Evolutionary conservation across 176 grass and related monocot species (phyloP), one percentile per base, ranked within the genome.

Genomic region (Juncus effusus): DNA sequence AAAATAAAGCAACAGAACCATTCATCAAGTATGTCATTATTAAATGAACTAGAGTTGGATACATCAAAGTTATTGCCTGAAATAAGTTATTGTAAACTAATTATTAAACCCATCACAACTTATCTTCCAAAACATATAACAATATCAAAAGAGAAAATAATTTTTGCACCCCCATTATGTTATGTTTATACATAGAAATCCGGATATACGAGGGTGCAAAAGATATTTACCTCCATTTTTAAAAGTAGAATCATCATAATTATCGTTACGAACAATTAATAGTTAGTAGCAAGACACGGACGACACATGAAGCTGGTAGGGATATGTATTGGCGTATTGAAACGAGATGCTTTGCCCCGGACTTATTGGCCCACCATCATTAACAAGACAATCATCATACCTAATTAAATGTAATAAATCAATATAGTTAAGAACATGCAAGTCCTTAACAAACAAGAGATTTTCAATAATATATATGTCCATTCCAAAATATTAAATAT

Each of bases 361-460:
- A 16, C 37, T 49, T 4, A 82, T 49, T 2, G 73, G 54, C 11
- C 51, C 65, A 12, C 79, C 79, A 13, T 82, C 65, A 62, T 82
- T 82, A n/a, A 82, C 79, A n/a, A 82, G 79, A 56, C 79, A 82
- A 47, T 82, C 59, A 69, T 82, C 52, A 39, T 51, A 80, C 3
- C 68, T 69, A 28, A 28, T 28, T 28, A 28, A 28, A 28, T 28
- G 19, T 28, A 28, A 55, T 8, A 3, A 69, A 56, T 2, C 44
- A 40, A 55, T 5, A 49, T 6, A 38, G 38, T 3, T 13, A 53
- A 65, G 2, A 65, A 13, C 36, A 2, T 47, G 19, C 19, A 28
- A 28, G 19, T 28, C 19, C 19, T 28, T 28, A 28, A 28, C 19
- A 28, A 55, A 69, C 6, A 15, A 55, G 1, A 41, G 0, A 14